These are phyloP conservation scores for Podila epicladia DNA, from an alignment of 192 early-diverging fungal genomes.

Conservation along the genomic window DNA sequence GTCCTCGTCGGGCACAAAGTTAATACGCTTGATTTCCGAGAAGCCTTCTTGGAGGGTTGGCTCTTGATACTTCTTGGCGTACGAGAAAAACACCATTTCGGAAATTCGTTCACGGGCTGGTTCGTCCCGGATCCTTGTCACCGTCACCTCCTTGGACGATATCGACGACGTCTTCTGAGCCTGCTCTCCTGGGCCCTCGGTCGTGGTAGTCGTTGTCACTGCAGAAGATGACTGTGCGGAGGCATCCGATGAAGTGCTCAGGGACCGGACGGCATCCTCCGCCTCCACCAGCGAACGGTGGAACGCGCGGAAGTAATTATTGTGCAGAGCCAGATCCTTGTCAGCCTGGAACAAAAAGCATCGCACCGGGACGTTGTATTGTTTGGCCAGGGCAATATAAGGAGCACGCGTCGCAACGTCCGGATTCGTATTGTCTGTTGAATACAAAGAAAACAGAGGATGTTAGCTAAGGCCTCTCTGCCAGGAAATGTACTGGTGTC, in stretches of 20 bases:
- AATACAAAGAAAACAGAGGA: not conserved
- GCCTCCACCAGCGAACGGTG: constrained; percentile 29
- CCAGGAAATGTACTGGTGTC: not conserved
- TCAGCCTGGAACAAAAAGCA: constrained; percentile 71
- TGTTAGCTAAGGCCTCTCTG: not conserved
- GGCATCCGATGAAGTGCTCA: not conserved
- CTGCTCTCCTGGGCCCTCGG: not conserved
- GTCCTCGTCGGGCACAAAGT: constrained; percentile 68
- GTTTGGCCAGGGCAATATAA: constrained; percentile 74
- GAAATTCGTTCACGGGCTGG: constrained; percentile 52
- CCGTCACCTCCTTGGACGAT: constrained; percentile 7
- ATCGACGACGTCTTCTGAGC: not conserved
- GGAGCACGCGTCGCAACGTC: constrained; percentile 62
- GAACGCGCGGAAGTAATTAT: constrained; percentile 77
- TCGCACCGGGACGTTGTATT: constrained; percentile 62
- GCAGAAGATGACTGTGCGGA: not conserved
- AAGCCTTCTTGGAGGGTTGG: constrained; percentile 66
- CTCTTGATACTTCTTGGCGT: constrained; percentile 55
- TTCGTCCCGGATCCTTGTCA: constrained; percentile 32
- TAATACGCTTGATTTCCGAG: constrained; percentile 64
- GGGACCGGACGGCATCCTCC: not conserved
- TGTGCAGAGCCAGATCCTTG: constrained; percentile 75
- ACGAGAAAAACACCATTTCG: constrained; percentile 64
- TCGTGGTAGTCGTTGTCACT: not conserved
- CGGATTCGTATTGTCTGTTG: constrained; percentile 84